Base-by-base conservation (phyloP, 2,329 filamentous ascomycete genomes). In the Aureobasidium sp. region DNA sequence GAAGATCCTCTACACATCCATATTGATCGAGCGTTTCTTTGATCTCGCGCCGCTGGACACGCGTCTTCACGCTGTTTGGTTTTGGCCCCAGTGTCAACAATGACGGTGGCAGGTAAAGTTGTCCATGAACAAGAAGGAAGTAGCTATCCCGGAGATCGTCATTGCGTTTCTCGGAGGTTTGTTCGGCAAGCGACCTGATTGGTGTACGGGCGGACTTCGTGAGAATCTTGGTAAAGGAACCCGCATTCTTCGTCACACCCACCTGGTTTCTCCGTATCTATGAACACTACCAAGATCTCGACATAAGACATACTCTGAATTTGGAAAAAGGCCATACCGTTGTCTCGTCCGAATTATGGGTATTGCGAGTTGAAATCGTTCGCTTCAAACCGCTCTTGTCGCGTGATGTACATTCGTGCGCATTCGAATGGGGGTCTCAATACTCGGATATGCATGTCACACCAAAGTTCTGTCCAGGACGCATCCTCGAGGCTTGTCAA, bases 201-300 rank as follows among this genome's bases (percentile, higher is more conserved):
- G 54, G 54, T 30, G 11, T 6, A 21, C 55, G 55, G 55, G 34
- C 55, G 55, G 55, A 59, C 55, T 59, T 59, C 55, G 55, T 15
- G 41, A 58, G 2, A 39, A 11, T 13, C 2, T 3, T 11, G 27
- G 27, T 32, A 42, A 1, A 13, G 13, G 29, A 21, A 8, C 49
- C 49, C 30, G 3, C 32, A 9, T 5, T 7, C 5, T 16, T 10
- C 1, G 25, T 5, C 4, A 7, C 47, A 11, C 34, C 48, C 36
- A 27, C 50, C 8, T 37, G 32, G 2, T 25, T 29, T 15, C 21
- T 21, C 21, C 21, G 21, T 21, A 21, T 21, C 21, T 1, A 21
- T 21, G 21, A 21, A 21, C 21, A 21, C 21, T 21, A 21, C 21
- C 21, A 21, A 21, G 21, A 21, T 21, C 21, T 21, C 21, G 21